A percentile compares a stretch with the other conserved stretches of the same genome.
Evolutionary conservation across 2,329 filamentous ascomycete species (phyloP).

Genomic region (Aspergillus eucalypticola): DNA sequence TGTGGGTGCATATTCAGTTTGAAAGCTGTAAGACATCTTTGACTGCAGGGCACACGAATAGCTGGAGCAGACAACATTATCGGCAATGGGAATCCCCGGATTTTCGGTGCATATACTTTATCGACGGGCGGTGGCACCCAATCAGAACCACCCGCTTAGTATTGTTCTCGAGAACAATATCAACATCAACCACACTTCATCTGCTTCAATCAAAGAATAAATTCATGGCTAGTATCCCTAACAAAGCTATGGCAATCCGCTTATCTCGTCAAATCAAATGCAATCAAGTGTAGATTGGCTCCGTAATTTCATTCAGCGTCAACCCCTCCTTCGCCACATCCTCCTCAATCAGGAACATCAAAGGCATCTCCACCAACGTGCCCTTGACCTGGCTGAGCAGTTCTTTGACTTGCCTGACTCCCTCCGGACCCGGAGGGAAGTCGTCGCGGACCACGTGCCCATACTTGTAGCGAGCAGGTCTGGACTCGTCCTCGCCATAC

Average conservation of each 20-base stretch:
- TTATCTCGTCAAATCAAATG: constrained; percentile 49
- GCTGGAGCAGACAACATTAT: too few relatives aligned
- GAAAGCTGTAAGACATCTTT: too few relatives aligned
- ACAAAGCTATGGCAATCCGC: not conserved
- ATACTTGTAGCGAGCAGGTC: constrained; percentile 66
- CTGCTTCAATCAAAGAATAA: not conserved
- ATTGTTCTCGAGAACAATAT: constrained; percentile 25
- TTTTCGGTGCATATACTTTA: too few relatives aligned
- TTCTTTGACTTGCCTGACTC: constrained; percentile 71
- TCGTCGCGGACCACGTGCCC: constrained; percentile 84
- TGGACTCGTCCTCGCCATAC: constrained; percentile 45
- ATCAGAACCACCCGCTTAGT: constrained; percentile 8
- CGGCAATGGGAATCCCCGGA: too few relatives aligned
- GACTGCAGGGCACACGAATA: too few relatives aligned
- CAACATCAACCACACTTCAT: not conserved
- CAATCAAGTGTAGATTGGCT: constrained; percentile 67
- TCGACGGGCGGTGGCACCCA: not conserved
- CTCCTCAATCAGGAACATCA: constrained; percentile 80
- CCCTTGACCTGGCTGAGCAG: constrained; percentile 67
- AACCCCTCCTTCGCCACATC: constrained; percentile 85
- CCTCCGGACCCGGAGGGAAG: constrained; percentile 62
- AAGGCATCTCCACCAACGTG: constrained; percentile 83
- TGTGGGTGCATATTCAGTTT: too few relatives aligned
- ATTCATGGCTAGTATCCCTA: constrained; percentile 2
- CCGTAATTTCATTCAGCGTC: constrained; percentile 69